phyloP scores from a whole-genome alignment of 345 rosid species.

The Salix arbutifolia region DNA sequence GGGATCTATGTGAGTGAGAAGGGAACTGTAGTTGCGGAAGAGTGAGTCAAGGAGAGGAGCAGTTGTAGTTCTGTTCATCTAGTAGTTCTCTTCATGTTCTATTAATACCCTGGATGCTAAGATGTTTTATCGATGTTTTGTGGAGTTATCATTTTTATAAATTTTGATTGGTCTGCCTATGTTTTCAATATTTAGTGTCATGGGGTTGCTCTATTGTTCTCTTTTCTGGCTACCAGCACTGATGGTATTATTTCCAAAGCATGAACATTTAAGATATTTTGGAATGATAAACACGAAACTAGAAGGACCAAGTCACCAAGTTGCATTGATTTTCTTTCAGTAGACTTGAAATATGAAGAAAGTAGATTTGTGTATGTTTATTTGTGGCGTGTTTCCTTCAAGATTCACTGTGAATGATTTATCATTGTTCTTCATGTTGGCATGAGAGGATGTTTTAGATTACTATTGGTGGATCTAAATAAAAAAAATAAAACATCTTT shows the following conservation, averaged over 20 bases:
- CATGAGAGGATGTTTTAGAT: too few species aligned
- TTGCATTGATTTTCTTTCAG: neutral
- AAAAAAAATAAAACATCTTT: too few species aligned
- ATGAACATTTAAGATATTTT: neutral
- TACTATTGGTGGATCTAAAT: too few species aligned
- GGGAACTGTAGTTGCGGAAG: constrained; percentile 41
- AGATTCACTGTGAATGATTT: too few species aligned
- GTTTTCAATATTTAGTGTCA: neutral
- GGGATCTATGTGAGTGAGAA: constrained; percentile 64
- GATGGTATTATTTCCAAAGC: neutral
- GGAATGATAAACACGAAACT: neutral
- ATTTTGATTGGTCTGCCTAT: neutral
- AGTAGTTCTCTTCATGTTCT: too few species aligned
- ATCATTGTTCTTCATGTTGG: too few species aligned
- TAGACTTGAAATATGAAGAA: neutral
- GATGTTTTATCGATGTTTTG: neutral
- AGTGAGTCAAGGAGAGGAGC: neutral
- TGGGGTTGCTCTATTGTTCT: too few species aligned
- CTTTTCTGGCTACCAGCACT: neutral
- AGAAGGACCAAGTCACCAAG: too few species aligned
- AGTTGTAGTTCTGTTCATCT: too few species aligned
- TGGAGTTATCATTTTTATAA: neutral
- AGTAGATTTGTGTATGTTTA: too few species aligned
- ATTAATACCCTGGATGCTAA: too few species aligned
- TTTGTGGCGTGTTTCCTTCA: neutral